phyloP scores from a whole-genome alignment of 306 rosid genomes.

The Prosopis cineraria region DNA sequence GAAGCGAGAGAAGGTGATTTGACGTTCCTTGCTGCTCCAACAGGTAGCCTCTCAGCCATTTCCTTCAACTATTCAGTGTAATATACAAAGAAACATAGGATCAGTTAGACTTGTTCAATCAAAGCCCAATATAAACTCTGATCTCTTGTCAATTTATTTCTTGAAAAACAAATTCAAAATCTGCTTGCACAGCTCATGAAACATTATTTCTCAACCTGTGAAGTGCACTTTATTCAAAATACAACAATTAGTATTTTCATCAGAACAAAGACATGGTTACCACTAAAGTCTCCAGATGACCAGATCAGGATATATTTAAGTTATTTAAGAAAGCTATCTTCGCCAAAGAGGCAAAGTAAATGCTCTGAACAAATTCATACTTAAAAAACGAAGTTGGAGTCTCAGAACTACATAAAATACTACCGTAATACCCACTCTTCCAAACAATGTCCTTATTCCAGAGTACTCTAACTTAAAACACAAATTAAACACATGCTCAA shows the following conservation, averaged over 20 bases:
- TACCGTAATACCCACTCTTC: neutral
- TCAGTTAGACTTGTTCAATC: slow-evolving; percentile 26
- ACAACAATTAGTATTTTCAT: neutral
- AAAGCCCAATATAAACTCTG: neutral
- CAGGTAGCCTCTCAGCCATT: slow-evolving; percentile 97
- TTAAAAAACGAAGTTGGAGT: neutral
- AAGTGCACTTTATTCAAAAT: too few species aligned
- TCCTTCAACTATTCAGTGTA: slow-evolving; percentile 74
- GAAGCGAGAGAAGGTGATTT: slow-evolving; percentile 80
- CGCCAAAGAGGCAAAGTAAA: neutral
- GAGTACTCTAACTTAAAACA: too few species aligned
- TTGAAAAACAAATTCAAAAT: neutral
- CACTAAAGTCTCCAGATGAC: neutral
- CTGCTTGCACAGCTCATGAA: neutral
- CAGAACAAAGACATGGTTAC: neutral
- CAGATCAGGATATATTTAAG: neutral
- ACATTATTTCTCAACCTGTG: neutral
- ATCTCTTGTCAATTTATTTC: neutral
- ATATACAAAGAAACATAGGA: slow-evolving; percentile 24
- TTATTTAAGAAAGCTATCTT: neutral
- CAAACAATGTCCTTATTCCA: neutral
- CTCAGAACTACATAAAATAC: neutral
- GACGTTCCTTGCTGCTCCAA: slow-evolving; percentile 76
- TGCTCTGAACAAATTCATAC: neutral
- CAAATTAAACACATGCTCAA: too few species aligned